Evolutionary conservation across 2,329 filamentous ascomycete genomes (phyloP).

Genomic region (Monosporascus sp.): DNA sequence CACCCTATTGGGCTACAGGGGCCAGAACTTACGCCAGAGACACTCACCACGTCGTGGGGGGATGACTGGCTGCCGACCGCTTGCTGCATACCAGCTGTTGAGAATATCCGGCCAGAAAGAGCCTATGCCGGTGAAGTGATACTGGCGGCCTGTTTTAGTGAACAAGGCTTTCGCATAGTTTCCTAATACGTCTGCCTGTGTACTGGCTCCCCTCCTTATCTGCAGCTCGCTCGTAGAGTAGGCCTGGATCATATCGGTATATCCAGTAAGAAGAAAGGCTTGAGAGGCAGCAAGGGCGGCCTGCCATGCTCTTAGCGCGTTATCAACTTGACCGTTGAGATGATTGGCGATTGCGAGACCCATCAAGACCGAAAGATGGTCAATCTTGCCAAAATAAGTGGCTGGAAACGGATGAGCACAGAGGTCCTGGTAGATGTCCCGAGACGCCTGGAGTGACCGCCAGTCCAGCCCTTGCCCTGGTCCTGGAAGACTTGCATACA

Average conservation of each 20-base stretch:
- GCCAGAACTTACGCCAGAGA: background rate
- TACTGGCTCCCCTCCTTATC: background rate
- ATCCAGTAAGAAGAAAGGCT: conserved; percentile 2
- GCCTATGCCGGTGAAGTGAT: conserved; percentile 5
- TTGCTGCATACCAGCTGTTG: background rate
- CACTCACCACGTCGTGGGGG: background rate
- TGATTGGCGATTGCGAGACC: conserved; percentile 2
- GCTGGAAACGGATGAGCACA: background rate
- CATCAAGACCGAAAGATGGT: conserved; percentile 1
- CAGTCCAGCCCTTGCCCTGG: background rate
- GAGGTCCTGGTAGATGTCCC: conserved; percentile 1
- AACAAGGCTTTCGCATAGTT: conserved; percentile 1
- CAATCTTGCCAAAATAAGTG: conserved; percentile 1
- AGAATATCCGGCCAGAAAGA: conserved; percentile 4
- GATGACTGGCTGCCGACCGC: background rate
- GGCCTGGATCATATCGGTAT: conserved; percentile 7
- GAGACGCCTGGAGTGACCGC: background rate
- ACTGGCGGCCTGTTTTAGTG: conserved; percentile 3
- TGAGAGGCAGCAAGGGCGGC: conserved; percentile 3
- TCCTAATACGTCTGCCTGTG: background rate
- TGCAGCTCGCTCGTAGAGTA: conserved; percentile 5
- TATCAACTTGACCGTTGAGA: background rate
- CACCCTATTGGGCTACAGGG: too few relatives aligned
- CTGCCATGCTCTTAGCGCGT: conserved; percentile 1
- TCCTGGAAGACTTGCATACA: background rate